Evolutionary conservation across 2,329 filamentous ascomycete species (phyloP).

Genomic region (Tolypocladium pustulatum): DNA sequence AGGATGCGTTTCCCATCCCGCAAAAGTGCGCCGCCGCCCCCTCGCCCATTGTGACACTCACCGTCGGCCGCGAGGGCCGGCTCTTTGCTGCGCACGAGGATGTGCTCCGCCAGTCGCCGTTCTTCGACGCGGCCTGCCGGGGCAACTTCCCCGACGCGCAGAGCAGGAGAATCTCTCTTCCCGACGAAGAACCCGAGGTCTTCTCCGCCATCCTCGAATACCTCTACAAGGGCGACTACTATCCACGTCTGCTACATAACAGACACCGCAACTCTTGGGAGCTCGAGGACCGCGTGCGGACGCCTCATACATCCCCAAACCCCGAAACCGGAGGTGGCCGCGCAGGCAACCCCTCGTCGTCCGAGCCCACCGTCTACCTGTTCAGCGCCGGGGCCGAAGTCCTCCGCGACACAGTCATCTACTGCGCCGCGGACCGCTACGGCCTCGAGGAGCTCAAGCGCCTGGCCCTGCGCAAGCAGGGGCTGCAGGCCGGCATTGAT

Average conservation of each 20-base stretch:
- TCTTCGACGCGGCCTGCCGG: slow-evolving; percentile 64
- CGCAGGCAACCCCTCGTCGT: slow-evolving; percentile 19
- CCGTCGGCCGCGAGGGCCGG: slow-evolving; percentile 73
- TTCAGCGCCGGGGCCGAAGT: slow-evolving; percentile 63
- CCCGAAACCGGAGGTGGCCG: slow-evolving; percentile 33
- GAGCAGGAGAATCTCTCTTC: slow-evolving; percentile 68
- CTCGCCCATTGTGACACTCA: slow-evolving; percentile 75
- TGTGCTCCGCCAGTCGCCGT: slow-evolving; percentile 75
- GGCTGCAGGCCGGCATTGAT: slow-evolving; percentile 84
- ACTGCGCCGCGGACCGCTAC: slow-evolving; percentile 86
- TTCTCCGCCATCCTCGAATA: slow-evolving; percentile 93
- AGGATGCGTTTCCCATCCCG: slow-evolving; percentile 16
- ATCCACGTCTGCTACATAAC: slow-evolving; percentile 78
- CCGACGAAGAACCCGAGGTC: slow-evolving; percentile 76
- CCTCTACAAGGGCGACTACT: slow-evolving; percentile 95
- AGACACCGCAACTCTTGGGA: slow-evolving; percentile 80
- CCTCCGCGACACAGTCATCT: slow-evolving; percentile 86
- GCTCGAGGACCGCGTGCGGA: slow-evolving; percentile 56
- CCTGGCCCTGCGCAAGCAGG: slow-evolving; percentile 87
- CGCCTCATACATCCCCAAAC: slow-evolving; percentile 41
- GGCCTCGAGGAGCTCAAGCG: slow-evolving; percentile 87
- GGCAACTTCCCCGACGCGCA: slow-evolving; percentile 63
- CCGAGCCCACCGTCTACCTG: slow-evolving; percentile 54
- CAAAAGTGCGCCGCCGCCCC: slow-evolving; percentile 18
- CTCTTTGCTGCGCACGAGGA: slow-evolving; percentile 95